Base-by-base conservation (phyloP, 148 eudicot genomes). In the Beta vulgaris region DNA sequence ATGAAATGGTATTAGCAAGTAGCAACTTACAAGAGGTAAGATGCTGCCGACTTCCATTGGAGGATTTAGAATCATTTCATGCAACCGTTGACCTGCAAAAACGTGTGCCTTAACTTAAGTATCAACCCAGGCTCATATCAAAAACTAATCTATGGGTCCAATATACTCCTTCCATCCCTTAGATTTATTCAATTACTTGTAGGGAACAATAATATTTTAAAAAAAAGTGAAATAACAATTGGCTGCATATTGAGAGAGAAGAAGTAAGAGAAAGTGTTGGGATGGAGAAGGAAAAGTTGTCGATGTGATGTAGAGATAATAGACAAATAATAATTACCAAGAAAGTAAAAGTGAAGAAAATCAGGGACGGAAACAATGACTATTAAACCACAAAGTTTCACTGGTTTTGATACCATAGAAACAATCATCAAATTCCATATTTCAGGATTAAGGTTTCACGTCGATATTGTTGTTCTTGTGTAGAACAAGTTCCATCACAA, bases 41-140 rank as follows among this genome's bases (percentile, higher is more conserved):
- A 90, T 85, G 58, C 78, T 81, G 68, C 34, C 51, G 58, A 95
- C 77, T 78, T 83, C 71, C 54, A 78, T 59, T 31, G 97, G 93
- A 80, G 93, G 92, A 76, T 89, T 87, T 76, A 95, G 71, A 34
- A 81, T 82, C 96, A 95, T 88, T 79, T 91, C 94, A 91, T 92
- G 97, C 75, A 95, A 79, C 73, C 97, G 82, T 78, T 95, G 99
- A 86, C 97, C 97, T 95, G 75, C 68, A 57, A 51, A 67, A 34
- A 71, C 39, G 37, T 29, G 54, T 37, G 42, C 13, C 15, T 54
- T 51, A 71, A 29, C 39, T 16, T 5, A 16, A 53, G 21, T 14
- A 39, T n/a, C 1, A 31, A 59, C 9, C 2, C 25, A 21, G 53
- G 34, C 48, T n/a, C 19, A 60, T n/a, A 63, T 34, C 60, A 62